Conservation (phyloP, 148 eudicot genomes). For the Persicaria maculosa region DNA sequence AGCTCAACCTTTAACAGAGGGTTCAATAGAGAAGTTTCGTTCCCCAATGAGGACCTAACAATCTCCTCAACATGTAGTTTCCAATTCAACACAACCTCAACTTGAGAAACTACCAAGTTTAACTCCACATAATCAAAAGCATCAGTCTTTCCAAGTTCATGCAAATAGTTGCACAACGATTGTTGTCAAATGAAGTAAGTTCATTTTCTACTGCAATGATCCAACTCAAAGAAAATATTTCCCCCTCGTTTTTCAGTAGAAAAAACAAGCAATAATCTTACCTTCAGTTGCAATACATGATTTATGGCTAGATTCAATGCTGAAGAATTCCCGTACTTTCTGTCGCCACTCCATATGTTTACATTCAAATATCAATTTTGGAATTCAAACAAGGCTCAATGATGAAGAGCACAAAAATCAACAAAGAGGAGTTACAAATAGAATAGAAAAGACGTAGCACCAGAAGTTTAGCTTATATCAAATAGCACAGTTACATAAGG, state of each 20-base stretch:
- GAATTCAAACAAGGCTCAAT: not conserved
- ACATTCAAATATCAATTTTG: not conserved
- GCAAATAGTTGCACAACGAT: conserved; percentile 15
- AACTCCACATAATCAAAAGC: conserved; percentile 66
- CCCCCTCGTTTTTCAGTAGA: not conserved
- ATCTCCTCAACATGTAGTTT: conserved; percentile 40
- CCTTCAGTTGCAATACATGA: conserved; percentile 69
- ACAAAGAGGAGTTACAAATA: not conserved
- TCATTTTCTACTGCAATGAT: not conserved
- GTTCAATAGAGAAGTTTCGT: conserved; percentile 29
- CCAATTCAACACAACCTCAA: conserved; percentile 53
- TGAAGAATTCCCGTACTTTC: conserved; percentile 54
- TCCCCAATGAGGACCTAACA: conserved; percentile 36
- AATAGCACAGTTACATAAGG: not conserved
- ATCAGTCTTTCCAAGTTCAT: conserved; percentile 56
- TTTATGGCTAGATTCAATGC: conserved; percentile 30
- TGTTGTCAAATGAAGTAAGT: not conserved
- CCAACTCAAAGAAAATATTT: not conserved
- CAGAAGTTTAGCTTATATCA: not conserved
- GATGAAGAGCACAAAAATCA: not conserved
- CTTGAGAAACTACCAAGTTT: conserved; percentile 55
- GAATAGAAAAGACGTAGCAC: not conserved
- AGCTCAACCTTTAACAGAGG: conserved; percentile 48
- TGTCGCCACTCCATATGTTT: conserved; percentile 53
- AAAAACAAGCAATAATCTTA: conserved; percentile 16